Evolutionary conservation across 2,329 filamentous ascomycete genomes (phyloP), one percentile per base, ranked within the genome.

Genomic region (Pseudopithomyces chartarum): DNA sequence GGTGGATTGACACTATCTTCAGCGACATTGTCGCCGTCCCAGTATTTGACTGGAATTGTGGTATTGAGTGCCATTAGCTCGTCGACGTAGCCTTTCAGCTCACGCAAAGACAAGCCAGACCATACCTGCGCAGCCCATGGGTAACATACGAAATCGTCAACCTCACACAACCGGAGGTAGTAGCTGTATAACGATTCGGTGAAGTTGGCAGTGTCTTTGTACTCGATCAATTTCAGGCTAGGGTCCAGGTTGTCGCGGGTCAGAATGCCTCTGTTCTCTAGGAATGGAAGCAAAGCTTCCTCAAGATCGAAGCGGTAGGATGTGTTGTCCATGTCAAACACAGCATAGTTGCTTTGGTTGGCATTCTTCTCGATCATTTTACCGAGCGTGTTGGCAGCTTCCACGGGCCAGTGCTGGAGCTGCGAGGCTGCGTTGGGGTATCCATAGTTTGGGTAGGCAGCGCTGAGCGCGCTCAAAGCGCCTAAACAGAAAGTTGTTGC

Each of bases 321-420:
- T 8, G 69, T 72, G 48, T 72, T 70, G 60, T 72, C 69, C 66
- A 69, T 70, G 55, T 72, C 69, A 55, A 72, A 70, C 40, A 70
- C 64, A 6, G 69, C 69, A 40, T 68, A 70, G 58, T 68, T 68
- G 62, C 65, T 69, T 52, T 69, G 64, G 47, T 72, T 70, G 15
- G 69, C 69, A 33, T 70, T 72, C 20, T 59, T 60, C 20, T 52
- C 20, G 38, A 72, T 72, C 69, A 72, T 72, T 42, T 59, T 57
- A 44, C 62, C 62, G 20, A 72, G 63, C n/a, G 64, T 60, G 46
- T 55, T 59, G 34, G 65, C 67, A 45, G 68, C 67, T 39, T 65
- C 62, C 26, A 61, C 59, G 23, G 69, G 69, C 69, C 68, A 72
- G 45, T 64, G 57, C 51, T 65, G 53, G 38, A 70, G 59, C 38